Evolutionary conservation across 345 rosid species (phyloP), one percentile per base, ranked within the genome.

Genomic region (Barbarea vulgaris): DNA sequence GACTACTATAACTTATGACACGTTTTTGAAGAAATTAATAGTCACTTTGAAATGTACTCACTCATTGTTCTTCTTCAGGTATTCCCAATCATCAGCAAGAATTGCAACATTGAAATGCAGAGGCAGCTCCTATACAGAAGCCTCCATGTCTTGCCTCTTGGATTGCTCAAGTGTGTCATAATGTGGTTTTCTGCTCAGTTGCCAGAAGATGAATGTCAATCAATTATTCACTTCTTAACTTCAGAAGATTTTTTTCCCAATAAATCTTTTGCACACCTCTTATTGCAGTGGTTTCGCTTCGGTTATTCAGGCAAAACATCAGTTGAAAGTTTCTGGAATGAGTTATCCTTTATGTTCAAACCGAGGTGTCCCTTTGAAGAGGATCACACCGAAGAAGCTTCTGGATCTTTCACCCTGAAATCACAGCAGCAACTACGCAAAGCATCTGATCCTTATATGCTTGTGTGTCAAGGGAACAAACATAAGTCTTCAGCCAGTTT

Each of bases 131-230:
- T 88, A 24, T 84, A 70, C 61, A 64, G 14, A 77, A 84, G 89
- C 82, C 83, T 88, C 61, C 80, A 79, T 64, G 77, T 84, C 76
- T 72, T 92, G 81, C 97, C 97, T 44, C 84, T 91, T 4, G 97
- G 93, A 42, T 75, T 89, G 76, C 83, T 91, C 6, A 83, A 85
- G 78, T 88, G 89, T 77, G 83, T 76, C 57, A 75, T 86, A 41
- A 85, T 84, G 79, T 92, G 93, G 96, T 88, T 89, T 79, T 86
- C 88, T 61, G 41, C 88, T 57, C 80, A 80, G 81, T 85, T 92
- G 66, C 75, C 89, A 28, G 87, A 81, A 72, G 79, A 71, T 71
- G 87, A 85, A 67, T 83, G 83, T 51, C 76, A 72, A 42, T 70
- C 74, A 42, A 77, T 90, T 79, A 83, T 92, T 72, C 77, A 59